These are phyloP conservation scores for Apiospora rasikravindrae DNA, from an alignment of 2,329 filamentous ascomycete genomes.

Conservation along the genomic window DNA sequence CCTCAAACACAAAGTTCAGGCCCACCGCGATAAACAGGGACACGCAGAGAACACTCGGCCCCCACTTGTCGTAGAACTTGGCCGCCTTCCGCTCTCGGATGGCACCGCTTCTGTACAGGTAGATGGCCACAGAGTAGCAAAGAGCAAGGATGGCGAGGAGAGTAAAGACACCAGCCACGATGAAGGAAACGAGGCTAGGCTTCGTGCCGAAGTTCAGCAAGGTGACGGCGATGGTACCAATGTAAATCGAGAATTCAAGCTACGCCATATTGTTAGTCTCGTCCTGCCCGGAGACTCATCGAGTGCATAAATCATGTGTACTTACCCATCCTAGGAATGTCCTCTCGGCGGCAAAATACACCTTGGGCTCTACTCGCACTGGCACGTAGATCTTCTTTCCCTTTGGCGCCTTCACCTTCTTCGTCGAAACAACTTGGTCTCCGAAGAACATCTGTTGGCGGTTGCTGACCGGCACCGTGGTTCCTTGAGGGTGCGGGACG, in stretches of 20 bases:
- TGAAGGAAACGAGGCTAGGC: constrained; percentile 63
- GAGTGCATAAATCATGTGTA: constrained; percentile 23
- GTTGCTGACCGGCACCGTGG: constrained; percentile 63
- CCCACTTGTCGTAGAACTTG: constrained; percentile 88
- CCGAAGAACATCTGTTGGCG: constrained; percentile 60
- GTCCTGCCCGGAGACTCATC: background rate
- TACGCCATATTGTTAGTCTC: constrained; percentile 37
- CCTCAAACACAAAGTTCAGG: constrained; percentile 81
- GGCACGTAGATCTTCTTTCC: constrained; percentile 96
- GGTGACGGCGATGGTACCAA: constrained; percentile 84
- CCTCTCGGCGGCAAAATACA: constrained; percentile 94
- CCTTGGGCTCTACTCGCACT: constrained; percentile 94
- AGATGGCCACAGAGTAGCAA: constrained; percentile 83
- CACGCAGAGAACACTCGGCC: constrained; percentile 77
- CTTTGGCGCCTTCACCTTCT: constrained; percentile 73
- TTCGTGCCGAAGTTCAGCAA: constrained; percentile 79
- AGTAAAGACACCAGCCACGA: constrained; percentile 79
- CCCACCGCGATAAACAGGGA: constrained; percentile 76
- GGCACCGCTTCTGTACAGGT: constrained; percentile 84
- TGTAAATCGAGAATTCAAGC: constrained; percentile 96
- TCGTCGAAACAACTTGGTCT: constrained; percentile 58
- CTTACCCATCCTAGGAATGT: constrained; percentile 93
- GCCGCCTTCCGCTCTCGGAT: constrained; percentile 86
- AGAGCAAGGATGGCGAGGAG: constrained; percentile 77
- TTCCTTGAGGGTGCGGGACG: constrained; percentile 59